phyloP scores from a whole-genome alignment of 257 asterid species.

The Solanum bukasovii region DNA sequence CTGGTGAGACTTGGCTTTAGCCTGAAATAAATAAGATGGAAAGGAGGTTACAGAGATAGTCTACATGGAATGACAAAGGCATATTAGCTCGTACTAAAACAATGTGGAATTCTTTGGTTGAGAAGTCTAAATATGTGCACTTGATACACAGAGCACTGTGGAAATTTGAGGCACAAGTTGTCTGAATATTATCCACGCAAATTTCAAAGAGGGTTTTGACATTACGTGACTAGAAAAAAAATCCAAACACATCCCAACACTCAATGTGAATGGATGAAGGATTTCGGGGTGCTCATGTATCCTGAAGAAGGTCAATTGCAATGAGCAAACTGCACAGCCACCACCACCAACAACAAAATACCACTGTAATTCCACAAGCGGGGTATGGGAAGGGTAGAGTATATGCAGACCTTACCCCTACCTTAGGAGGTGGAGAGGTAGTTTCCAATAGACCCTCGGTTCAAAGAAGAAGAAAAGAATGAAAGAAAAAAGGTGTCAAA shows the following conservation, averaged over 20 bases:
- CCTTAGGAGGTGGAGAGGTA: neutral
- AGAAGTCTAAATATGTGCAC: neutral
- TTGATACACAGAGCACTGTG: neutral
- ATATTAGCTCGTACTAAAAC: neutral
- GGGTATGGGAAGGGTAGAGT: neutral
- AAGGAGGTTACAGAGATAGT: neutral
- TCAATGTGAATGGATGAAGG: neutral
- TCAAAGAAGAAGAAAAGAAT: neutral
- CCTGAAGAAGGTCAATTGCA: neutral
- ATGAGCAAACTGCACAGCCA: neutral
- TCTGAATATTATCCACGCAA: neutral
- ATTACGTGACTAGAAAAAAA: neutral
- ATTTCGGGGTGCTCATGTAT: neutral
- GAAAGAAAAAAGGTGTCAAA: neutral
- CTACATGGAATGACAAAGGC: neutral
- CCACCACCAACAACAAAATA: neutral
- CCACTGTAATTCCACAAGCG: neutral
- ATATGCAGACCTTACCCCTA: neutral
- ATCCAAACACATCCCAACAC: neutral
- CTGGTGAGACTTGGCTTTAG: conserved; percentile 59
- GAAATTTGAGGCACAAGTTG: neutral
- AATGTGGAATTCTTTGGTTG: neutral
- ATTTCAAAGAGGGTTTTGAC: neutral
- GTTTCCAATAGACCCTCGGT: neutral
- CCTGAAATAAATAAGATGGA: conserved; percentile 17